Percentiles rank a stretch among this genome's conserved stretches.
Conservation (phyloP, 257 asterid genomes). For the Nemophila menziesii region DNA sequence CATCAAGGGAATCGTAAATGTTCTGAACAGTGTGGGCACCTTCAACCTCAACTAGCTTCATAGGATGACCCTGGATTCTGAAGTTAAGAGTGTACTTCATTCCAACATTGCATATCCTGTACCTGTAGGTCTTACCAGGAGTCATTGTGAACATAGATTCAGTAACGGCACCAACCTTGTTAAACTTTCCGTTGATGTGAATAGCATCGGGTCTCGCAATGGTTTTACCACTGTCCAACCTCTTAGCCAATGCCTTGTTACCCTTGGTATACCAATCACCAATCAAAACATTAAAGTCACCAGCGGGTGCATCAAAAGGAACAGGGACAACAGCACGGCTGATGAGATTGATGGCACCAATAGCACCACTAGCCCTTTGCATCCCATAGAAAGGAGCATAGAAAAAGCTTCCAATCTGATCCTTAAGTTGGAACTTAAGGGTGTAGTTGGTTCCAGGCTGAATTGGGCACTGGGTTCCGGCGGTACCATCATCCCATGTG, state of each 20-base stretch:
- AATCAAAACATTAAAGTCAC: conserved; percentile 39
- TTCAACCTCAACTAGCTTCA: conserved; percentile 65
- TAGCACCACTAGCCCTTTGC: conserved; percentile 69
- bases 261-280: conserved; percentile 59
- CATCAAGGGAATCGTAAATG: conserved; percentile 35
- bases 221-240: conserved; percentile 38
- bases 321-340: conserved; percentile 60
- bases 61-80: conserved; percentile 46
- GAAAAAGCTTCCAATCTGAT: conserved; percentile 65
- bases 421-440: conserved; percentile 46
- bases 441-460: conserved; percentile 67
- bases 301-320: conserved; percentile 48
- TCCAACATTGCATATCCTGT: conserved; percentile 63
- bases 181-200: conserved; percentile 50
- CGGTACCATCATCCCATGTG: conserved; percentile 55
- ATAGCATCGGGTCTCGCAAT: conserved; percentile 34
- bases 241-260: conserved; percentile 46
- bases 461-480: conserved; percentile 60
- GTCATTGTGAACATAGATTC: conserved; percentile 14
- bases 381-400: conserved; percentile 54
- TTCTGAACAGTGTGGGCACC: conserved; percentile 62
- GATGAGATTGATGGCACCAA: conserved; percentile 49
- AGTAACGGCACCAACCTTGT: conserved; percentile 24
- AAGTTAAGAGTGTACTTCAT: conserved; percentile 37
- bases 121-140: conserved; percentile 61